Conservation (phyloP, 768 basidiomycete genomes). For the Panaeolus cyanescens region DNA sequence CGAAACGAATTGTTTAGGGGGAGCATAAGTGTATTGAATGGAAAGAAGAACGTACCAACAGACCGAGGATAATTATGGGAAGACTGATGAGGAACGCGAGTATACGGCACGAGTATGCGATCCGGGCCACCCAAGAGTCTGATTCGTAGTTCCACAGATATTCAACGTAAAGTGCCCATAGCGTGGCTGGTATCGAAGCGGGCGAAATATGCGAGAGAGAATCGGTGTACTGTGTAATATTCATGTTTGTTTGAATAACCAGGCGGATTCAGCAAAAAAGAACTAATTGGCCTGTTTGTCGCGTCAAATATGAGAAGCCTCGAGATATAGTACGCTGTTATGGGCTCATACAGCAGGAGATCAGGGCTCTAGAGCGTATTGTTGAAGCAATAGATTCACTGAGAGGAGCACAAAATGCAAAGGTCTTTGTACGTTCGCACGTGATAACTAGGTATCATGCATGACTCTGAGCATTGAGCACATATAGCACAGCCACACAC, state of each 20-base stretch:
- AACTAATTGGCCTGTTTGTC: background rate
- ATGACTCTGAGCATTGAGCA: background rate
- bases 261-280: background rate
- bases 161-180: slow-evolving; percentile 64
- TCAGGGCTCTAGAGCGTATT: background rate
- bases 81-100: slow-evolving; percentile 66
- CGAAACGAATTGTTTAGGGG: background rate
- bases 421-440: background rate
- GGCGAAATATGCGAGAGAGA: slow-evolving; percentile 30
- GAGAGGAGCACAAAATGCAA: background rate
- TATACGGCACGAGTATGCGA: slow-evolving; percentile 64
- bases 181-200: slow-evolving; percentile 38
- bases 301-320: background rate
- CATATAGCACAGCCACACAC: background rate
- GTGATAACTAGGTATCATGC: background rate
- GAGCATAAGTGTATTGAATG: slow-evolving; percentile 10
- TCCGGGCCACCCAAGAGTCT: slow-evolving; percentile 66
- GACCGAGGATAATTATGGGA: slow-evolving; percentile 55
- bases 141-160: slow-evolving; percentile 66
- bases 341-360: background rate
- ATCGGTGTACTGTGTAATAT: slow-evolving; percentile 30
- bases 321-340: background rate
- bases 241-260: slow-evolving; percentile 25
- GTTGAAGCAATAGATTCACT: background rate
- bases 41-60: slow-evolving; percentile 46